A percentile compares a stretch with the other conserved stretches of the same genome.
These are phyloP conservation scores for Peniophora sp. DNA, from an alignment of 1,284 basidiomycete species.

Conservation along the genomic window DNA sequence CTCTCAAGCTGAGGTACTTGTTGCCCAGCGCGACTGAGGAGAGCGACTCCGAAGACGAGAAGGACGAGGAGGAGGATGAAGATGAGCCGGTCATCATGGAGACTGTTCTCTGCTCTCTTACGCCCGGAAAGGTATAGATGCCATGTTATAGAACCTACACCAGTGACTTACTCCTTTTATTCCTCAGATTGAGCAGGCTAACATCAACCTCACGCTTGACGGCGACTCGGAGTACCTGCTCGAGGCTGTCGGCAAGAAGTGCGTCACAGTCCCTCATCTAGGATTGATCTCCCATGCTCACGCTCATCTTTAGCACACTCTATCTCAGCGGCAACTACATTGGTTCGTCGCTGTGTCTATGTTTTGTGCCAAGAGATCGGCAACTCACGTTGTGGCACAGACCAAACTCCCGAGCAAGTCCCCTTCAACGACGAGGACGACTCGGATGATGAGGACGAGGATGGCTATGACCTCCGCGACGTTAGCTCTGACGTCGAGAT, in stretches of 20 bases:
- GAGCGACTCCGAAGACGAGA: conserved; percentile 39
- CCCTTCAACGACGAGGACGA: conserved; percentile 38
- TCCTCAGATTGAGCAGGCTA: conserved; percentile 71
- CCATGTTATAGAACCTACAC: neutral
- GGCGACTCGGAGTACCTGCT: conserved; percentile 65
- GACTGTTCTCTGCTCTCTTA: conserved; percentile 61
- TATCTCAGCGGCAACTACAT: conserved; percentile 91
- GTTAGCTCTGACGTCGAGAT: conserved; percentile 75
- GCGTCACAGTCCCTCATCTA: conserved; percentile 14
- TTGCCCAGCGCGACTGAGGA: conserved; percentile 37
- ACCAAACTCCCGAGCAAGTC: conserved; percentile 34
- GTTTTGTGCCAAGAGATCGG: conserved; percentile 10
- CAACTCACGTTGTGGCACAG: neutral
- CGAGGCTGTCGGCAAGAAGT: conserved; percentile 84
- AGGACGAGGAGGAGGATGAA: conserved; percentile 32
- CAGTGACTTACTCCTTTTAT: neutral
- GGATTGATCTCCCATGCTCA: too few relatives aligned
- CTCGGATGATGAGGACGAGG: conserved; percentile 39
- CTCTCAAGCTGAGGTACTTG: conserved; percentile 72
- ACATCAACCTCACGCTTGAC: conserved; percentile 70
- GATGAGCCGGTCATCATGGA: conserved; percentile 36
- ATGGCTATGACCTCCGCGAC: conserved; percentile 57
- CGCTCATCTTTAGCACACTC: conserved; percentile 46
- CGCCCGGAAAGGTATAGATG: conserved; percentile 58
- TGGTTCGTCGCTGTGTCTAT: conserved; percentile 35